phyloP scores from a whole-genome alignment of 2,329 filamentous ascomycete species.

The Fusarium udum region DNA sequence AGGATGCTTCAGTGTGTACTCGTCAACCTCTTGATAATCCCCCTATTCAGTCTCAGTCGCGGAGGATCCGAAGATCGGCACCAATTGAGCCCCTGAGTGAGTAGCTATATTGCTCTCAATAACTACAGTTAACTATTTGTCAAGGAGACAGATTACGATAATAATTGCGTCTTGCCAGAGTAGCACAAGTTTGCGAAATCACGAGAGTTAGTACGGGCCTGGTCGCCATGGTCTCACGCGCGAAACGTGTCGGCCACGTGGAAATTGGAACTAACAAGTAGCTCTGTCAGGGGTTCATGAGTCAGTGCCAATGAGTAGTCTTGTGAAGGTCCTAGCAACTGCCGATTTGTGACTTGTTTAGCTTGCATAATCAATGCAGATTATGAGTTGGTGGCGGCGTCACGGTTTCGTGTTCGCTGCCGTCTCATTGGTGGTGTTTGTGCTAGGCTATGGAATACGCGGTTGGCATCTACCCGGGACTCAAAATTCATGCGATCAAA shows the following conservation, averaged over 20 bases:
- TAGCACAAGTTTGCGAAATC: background rate
- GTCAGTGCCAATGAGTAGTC: background rate
- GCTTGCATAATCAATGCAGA: background rate
- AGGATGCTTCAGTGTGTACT: background rate
- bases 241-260: constrained; percentile 24
- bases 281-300: background rate
- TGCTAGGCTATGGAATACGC: too few relatives aligned
- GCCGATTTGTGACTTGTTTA: background rate
- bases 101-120: background rate
- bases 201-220: background rate
- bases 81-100: background rate
- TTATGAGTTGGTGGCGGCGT: background rate
- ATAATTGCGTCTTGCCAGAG: background rate
- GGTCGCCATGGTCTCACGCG: background rate
- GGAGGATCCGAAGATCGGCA: background rate
- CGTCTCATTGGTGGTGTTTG: background rate
- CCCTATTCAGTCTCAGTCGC: background rate
- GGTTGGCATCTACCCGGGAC: background rate
- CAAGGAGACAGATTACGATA: background rate
- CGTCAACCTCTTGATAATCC: background rate
- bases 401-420: background rate
- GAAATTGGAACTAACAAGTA: background rate
- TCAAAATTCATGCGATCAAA: background rate
- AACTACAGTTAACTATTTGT: background rate
- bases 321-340: background rate